A percentile compares a stretch with the other conserved stretches of the same genome.
These are phyloP conservation scores for Citropsis articulata DNA, from an alignment of 345 rosid species.

Conservation along the genomic window DNA sequence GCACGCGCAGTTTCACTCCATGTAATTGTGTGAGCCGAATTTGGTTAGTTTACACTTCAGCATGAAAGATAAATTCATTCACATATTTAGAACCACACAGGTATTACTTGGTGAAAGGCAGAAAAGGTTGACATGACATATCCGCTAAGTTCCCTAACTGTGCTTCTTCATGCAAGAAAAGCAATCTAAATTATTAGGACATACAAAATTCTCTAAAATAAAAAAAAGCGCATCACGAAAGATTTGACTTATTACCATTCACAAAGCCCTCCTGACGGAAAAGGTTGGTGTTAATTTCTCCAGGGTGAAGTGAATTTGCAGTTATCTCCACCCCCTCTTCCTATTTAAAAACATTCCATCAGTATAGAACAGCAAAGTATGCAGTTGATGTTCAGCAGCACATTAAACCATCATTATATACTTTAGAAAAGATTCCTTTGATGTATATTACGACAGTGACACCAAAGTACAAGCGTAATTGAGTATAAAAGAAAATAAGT, in stretches of 20 bases:
- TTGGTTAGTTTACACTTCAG: background rate
- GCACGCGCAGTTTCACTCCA: too few species aligned
- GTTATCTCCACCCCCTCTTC: slow-evolving; percentile 51
- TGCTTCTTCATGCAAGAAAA: background rate
- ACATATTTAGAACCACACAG: background rate
- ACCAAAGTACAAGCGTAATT: background rate
- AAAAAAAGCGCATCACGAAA: background rate
- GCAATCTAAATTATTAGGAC: background rate
- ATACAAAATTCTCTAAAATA: background rate
- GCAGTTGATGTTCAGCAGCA: background rate
- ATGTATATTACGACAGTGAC: background rate
- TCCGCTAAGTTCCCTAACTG: background rate
- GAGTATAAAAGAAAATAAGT: background rate
- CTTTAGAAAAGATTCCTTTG: background rate
- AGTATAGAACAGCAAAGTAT: background rate
- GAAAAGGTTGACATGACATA: background rate
- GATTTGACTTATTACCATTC: background rate
- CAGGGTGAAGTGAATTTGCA: slow-evolving; percentile 77
- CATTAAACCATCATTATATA: background rate
- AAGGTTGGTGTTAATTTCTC: slow-evolving; percentile 57
- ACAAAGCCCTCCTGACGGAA: slow-evolving; percentile 32
- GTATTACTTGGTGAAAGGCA: background rate
- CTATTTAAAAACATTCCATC: slow-evolving; percentile 30
- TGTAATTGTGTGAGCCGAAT: background rate
- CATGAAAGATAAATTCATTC: background rate